Evolutionary conservation across 202 grass and related monocot species (phyloP), one percentile per base, ranked within the genome.

Genomic region (Eragrostis tef): DNA sequence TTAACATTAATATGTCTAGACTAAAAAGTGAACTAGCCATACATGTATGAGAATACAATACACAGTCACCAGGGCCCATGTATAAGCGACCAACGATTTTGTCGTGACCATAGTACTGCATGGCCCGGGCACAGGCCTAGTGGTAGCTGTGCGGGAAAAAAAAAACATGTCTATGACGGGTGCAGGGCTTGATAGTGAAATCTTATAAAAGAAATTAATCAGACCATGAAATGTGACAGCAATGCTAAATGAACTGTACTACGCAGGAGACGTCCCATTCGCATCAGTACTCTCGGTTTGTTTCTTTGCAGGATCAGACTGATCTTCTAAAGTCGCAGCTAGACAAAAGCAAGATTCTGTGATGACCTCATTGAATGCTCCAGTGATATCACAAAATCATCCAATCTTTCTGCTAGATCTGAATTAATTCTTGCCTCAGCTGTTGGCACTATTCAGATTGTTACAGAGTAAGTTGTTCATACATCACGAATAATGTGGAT

Each of bases 341-440:
- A 41, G 31, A 68, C 83, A 89, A 86, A 89, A 81, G 83, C 27
- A 53, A 77, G 87, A 86, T 89, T 89, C 67, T 86, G 57, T 42
- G 31, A 9, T 82, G 66, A 67, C 80, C 67, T 74, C 83, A 89
- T 12, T 79, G 53, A 73, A 78, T 81, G 82, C 64, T 54, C 64
- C 78, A 52, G 66, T 36, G 42, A 89, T 75, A 89, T 75, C 59
- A 80, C 68, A 80, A 34, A 12, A 25, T 74, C 76, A 58, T 80
- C 60, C 25, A 16, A 70, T 81, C 64, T 22, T 58, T 20, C n/a
- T 56, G 16, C 15, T 19, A 17, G 50, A 19, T 52, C 50, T 17
- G 16, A 52, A 19, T 19, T 52, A 19, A 19, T 19, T 17, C 15
- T 24, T 39, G 34, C 34, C 34, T 39, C 34, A 39, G 34, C 34